Evolutionary conservation across 805 yeast genomes (phyloP), one percentile per base, ranked within the genome.

Genomic region (Hanseniaspora pseudoguilliermondii): DNA sequence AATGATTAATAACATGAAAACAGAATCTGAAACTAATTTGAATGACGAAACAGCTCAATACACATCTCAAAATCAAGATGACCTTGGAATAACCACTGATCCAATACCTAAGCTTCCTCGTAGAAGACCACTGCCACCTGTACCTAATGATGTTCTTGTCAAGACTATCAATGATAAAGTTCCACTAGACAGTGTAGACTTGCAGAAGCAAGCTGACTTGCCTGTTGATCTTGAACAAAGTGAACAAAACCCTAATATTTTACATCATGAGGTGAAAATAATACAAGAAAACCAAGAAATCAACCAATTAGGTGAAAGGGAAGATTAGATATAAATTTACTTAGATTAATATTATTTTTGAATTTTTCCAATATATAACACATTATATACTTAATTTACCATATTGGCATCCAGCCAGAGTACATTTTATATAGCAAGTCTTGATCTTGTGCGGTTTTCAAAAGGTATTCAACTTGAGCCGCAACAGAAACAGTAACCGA

Each of bases 391-490:
- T 32, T 16, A 13, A 23, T n/a, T 62, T 65, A 81, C 73, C 83
- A 74, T 67, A 83, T 82, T 9, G 93, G 78, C 69, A 81, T 73
- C 99, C 99, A 93, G 3, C 99, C 99, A 27, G 85, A 81, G 68
- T 87, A 93, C 98, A 93, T 91, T 61, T 77, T 84, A 34, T 86
- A 75, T 44, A 93, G 69, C 59, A 83, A 82, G 47, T 82, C 86
- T 5, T 72, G 72, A 1, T 87, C 81, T 0, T 86, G 77, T 0
- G 97, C 93, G 59, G 84, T 86, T 61, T 84, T 87, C 35, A 91
- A 85, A 58, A 93, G 75, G 32, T 85, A 81, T 63, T 93, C 97
- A 1, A 89, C 96, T 64, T 91, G 96, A 0, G 96, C 97, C 47
- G 84, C 83, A 2, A 90, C 86, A 69, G 95, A 87, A 72, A 93